Conservation (phyloP, 148 eudicot genomes). For the Rhododendron kiyosumense region DNA sequence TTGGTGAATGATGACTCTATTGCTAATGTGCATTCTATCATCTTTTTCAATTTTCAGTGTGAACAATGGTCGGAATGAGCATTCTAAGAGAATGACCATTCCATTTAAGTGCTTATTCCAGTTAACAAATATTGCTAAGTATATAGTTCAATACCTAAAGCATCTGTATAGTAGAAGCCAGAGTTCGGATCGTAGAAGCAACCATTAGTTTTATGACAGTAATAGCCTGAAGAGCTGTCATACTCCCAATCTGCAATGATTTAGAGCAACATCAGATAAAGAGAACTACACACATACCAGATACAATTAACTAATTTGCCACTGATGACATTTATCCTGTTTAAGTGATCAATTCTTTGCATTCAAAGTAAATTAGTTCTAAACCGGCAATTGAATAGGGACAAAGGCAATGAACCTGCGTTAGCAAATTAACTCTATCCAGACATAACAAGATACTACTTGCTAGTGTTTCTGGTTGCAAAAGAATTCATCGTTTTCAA, state of each 20-base stretch:
- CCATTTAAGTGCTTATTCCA: neutral
- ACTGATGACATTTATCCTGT: neutral
- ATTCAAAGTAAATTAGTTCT: neutral
- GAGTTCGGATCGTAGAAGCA: constrained; percentile 87
- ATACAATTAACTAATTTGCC: neutral
- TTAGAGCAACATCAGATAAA: constrained; percentile 11
- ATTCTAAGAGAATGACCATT: neutral
- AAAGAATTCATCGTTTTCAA: neutral
- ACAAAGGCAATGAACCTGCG: neutral
- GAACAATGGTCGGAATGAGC: neutral
- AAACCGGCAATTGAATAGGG: neutral
- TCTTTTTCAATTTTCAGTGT: too few relatives aligned
- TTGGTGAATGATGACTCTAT: neutral
- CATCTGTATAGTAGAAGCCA: constrained; percentile 84
- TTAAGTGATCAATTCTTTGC: neutral
- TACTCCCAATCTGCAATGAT: constrained; percentile 73
- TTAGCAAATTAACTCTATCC: neutral
- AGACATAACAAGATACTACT: neutral
- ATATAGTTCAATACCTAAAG: constrained; percentile 49
- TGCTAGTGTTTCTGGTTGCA: neutral
- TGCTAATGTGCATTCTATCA: neutral
- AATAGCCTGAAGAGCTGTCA: constrained; percentile 74
- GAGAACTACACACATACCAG: neutral
- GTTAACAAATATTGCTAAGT: neutral
- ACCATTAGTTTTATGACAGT: constrained; percentile 56